phyloP scores from a whole-genome alignment of 2,329 filamentous ascomycete species.

The Fusarium redolens region DNA sequence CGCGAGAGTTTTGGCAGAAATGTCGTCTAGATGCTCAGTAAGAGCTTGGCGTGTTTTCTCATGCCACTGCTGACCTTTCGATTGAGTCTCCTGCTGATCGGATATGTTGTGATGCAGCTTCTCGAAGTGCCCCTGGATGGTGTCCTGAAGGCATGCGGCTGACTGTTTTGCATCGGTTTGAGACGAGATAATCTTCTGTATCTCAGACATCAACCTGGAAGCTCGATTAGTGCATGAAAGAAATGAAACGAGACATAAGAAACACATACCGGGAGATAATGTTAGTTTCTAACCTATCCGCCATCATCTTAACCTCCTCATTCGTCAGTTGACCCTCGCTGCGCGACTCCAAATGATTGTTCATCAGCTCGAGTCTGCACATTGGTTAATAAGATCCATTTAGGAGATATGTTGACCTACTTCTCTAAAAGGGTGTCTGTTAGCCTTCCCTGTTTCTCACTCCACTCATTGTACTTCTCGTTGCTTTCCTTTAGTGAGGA shows the following conservation, averaged over 20 bases:
- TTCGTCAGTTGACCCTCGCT: background rate
- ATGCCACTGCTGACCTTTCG: background rate
- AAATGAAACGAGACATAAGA: background rate
- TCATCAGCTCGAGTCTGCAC: constrained; percentile 30
- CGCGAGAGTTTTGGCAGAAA: constrained; percentile 15
- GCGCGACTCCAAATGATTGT: constrained; percentile 2
- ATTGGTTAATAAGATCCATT: constrained; percentile 1
- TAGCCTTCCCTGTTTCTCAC: background rate
- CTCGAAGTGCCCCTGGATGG: constrained; percentile 5
- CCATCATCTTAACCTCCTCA: constrained; percentile 7
- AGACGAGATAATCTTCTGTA: constrained; percentile 19
- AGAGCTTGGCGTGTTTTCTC: constrained; percentile 2
- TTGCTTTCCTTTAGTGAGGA: constrained; percentile 27
- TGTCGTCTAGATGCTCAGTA: constrained; percentile 4
- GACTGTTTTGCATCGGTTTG: constrained; percentile 24
- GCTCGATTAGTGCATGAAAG: background rate
- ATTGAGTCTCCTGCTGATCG: background rate
- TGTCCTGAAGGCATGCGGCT: background rate
- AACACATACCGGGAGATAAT: constrained; percentile 34
- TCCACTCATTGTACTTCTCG: constrained; percentile 1
- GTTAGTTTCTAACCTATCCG: constrained; percentile 22
- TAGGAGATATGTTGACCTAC: constrained; percentile 12
- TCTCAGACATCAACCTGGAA: constrained; percentile 27
- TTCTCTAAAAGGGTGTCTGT: constrained; percentile 29
- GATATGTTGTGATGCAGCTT: constrained; percentile 8